phyloP scores from a whole-genome alignment of 768 basidiomycete genomes.

The Lactarius trivialis region DNA sequence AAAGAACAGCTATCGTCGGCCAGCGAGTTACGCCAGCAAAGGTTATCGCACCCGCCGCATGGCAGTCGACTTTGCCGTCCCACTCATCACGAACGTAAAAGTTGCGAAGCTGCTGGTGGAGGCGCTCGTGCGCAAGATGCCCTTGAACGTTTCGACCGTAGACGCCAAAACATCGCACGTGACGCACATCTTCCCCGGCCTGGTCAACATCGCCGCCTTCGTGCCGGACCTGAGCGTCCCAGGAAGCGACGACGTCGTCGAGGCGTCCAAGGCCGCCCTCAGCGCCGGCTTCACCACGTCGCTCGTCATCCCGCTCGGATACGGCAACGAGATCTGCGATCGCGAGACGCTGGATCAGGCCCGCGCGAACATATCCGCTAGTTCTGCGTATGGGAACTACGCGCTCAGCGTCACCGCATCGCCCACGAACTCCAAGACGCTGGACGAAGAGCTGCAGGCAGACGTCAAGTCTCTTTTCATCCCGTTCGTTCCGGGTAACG shows the following conservation, averaged over 20 bases:
- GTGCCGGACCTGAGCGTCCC: constrained; percentile 60
- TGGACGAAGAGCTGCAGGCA: constrained; percentile 71
- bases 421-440: constrained; percentile 48
- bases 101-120: constrained; percentile 95
- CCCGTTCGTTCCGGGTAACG: constrained; percentile 51
- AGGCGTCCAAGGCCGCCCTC: constrained; percentile 74
- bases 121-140: constrained; percentile 83
- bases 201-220: constrained; percentile 84
- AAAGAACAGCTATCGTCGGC: constrained; percentile 94
- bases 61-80: constrained; percentile 98
- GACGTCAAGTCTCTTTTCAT: constrained; percentile 86
- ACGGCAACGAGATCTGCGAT: constrained; percentile 58
- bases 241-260: constrained; percentile 52
- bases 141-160: constrained; percentile 81
- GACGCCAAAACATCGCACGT: constrained; percentile 93
- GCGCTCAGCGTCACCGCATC: constrained; percentile 76
- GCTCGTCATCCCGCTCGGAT: constrained; percentile 68
- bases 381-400: constrained; percentile 79
- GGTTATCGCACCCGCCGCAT: constrained; percentile 95
- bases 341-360: constrained; percentile 60
- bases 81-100: constrained; percentile 97
- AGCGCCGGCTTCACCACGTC: constrained; percentile 87
- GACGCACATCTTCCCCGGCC: constrained; percentile 85
- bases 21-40: constrained; percentile 94
- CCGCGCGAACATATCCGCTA: constrained; percentile 48